Evolutionary conservation across 2,329 filamentous ascomycete species (phyloP).

Genomic region (Colletotrichum plurivorum): DNA sequence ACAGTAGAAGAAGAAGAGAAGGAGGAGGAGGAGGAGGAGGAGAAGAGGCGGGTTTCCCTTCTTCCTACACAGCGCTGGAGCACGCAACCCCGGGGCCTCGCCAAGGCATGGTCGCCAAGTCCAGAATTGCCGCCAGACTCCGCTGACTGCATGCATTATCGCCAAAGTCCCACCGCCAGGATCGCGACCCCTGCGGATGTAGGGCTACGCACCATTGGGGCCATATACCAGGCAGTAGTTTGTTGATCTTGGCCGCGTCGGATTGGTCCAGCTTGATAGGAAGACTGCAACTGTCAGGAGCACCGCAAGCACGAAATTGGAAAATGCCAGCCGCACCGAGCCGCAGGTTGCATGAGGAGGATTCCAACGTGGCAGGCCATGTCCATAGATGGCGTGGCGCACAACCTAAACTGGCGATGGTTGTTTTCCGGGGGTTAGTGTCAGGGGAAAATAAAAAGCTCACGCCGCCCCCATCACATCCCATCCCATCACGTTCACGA

Average conservation of each 20-base stretch:
- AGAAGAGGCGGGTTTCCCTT: neutral
- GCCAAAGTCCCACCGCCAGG: neutral
- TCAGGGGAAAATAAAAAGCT: neutral
- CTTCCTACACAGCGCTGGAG: neutral
- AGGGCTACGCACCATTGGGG: neutral
- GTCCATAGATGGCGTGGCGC: too few relatives aligned
- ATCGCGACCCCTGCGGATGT: neutral
- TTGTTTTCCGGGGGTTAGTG: neutral
- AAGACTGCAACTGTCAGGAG: too few relatives aligned
- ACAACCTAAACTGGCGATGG: neutral
- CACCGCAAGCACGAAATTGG: neutral
- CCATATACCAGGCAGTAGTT: neutral
- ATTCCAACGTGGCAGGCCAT: neutral
- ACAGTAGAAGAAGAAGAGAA: too few relatives aligned
- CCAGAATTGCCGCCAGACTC: neutral
- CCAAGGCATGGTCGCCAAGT: neutral
- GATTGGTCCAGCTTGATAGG: neutral
- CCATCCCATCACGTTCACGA: too few relatives aligned
- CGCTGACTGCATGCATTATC: neutral
- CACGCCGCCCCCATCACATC: neutral
- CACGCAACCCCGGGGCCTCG: neutral
- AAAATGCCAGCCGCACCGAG: neutral
- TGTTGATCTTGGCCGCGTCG: neutral
- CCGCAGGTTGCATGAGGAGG: neutral
- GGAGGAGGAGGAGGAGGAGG: neutral